Conservation (phyloP, 306 rosid species). For the Senna tora region DNA sequence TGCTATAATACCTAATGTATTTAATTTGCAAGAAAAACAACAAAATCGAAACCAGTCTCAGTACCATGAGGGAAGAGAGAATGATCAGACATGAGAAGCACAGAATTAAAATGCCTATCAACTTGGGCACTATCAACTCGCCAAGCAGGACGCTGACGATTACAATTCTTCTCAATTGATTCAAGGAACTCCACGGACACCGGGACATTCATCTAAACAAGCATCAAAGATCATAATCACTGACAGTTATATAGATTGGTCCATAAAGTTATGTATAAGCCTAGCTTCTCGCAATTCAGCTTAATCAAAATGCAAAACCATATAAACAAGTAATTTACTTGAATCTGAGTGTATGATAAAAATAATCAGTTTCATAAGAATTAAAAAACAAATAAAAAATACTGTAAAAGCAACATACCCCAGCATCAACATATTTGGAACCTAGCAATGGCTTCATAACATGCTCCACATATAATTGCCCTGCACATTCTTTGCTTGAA, state of each 20-base stretch:
- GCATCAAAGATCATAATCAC: slow-evolving; percentile 31
- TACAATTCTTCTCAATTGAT: slow-evolving; percentile 55
- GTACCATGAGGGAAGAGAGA: slow-evolving; percentile 74
- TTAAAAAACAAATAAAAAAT: neutral
- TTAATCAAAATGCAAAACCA: neutral
- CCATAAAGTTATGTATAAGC: neutral
- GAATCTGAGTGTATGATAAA: neutral
- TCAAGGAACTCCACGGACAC: slow-evolving; percentile 71
- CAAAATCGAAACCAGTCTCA: slow-evolving; percentile 13
- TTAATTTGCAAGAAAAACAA: slow-evolving; percentile 13
- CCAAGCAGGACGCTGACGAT: slow-evolving; percentile 75
- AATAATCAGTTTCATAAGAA: neutral
- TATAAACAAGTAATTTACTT: neutral
- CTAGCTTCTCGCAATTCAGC: neutral
- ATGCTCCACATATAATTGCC: slow-evolving; percentile 56
- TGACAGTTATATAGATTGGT: neutral
- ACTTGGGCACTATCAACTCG: slow-evolving; percentile 79
- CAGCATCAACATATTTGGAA: slow-evolving; percentile 72
- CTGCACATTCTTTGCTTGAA: slow-evolving; percentile 56
- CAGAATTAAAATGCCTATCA: slow-evolving; percentile 59
- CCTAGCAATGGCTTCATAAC: slow-evolving; percentile 88
- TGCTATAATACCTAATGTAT: neutral
- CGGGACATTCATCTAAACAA: slow-evolving; percentile 55
- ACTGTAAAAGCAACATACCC: slow-evolving; percentile 52
- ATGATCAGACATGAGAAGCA: slow-evolving; percentile 81